A percentile compares a stretch with the other conserved stretches of the same genome.
These are phyloP conservation scores for Sugiyamaella grinbergsii DNA, from an alignment of 1,139 yeast species.

Conservation along the genomic window DNA sequence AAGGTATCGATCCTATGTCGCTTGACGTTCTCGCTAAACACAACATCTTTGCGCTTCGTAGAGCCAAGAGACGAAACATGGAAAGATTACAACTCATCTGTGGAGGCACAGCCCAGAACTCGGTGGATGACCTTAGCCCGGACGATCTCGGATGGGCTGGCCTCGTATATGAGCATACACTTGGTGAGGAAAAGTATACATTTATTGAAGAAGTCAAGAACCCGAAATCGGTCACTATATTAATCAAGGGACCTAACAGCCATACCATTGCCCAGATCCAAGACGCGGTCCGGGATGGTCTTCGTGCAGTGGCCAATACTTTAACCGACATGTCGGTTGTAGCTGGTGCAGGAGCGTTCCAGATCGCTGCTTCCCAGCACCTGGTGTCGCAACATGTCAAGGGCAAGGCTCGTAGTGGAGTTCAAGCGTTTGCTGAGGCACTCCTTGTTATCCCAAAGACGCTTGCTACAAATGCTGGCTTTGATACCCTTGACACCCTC, in stretches of 20 bases:
- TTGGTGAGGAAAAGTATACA: constrained; percentile 97
- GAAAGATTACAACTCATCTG: constrained; percentile 94
- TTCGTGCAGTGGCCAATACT: constrained; percentile 91
- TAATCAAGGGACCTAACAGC: constrained; percentile 90
- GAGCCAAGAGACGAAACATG: constrained; percentile 99
- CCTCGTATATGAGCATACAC: constrained; percentile 82
- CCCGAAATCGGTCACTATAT: constrained; percentile 88
- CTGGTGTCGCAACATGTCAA: constrained; percentile 57
- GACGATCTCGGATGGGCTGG: constrained; percentile 89
- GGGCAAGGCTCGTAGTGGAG: constrained; percentile 88
- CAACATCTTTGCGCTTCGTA: constrained; percentile 88
- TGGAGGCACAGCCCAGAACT: constrained; percentile 97
- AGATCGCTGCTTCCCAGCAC: constrained; percentile 75
- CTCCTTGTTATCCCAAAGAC: constrained; percentile 90
- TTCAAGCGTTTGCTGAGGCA: constrained; percentile 92
- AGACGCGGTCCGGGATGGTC: constrained; percentile 96
- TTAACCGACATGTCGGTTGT: constrained; percentile 80
- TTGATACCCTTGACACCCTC: constrained; percentile 86
- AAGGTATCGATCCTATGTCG: constrained; percentile 99
- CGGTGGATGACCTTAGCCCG: constrained; percentile 91
- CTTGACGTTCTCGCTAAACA: constrained; percentile 91
- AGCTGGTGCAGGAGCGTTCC: constrained; percentile 98
- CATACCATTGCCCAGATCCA: constrained; percentile 89
- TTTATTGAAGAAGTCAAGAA: constrained; percentile 90
- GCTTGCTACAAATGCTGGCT: constrained; percentile 87